Conservation (phyloP, 495 filamentous ascomycete genomes). For the Annulohypoxylon bovei region DNA sequence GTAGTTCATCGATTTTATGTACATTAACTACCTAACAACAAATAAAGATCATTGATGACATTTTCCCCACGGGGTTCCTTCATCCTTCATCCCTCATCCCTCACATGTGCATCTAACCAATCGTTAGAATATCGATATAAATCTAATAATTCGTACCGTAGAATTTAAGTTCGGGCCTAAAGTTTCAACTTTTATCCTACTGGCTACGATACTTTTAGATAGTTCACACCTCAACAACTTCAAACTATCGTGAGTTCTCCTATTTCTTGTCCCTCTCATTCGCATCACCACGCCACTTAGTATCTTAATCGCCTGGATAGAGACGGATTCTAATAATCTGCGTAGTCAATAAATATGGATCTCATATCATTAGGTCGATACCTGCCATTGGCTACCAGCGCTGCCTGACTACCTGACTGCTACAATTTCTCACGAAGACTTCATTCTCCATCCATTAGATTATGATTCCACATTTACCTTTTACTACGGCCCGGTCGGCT, state of each 20-base stretch:
- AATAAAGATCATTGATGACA: neutral
- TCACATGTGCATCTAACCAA: slow-evolving; percentile 3
- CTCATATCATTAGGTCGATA: neutral
- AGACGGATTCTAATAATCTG: neutral
- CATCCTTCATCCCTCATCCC: neutral
- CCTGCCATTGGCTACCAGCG: neutral
- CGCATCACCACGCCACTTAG: neutral
- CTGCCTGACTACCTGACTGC: neutral
- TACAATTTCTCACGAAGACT: neutral
- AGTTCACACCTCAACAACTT: slow-evolving; percentile 1
- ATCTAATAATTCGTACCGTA: neutral
- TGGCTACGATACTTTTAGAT: neutral
- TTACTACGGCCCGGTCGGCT: slow-evolving; percentile 3
- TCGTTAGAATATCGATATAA: neutral
- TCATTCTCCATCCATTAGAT: neutral
- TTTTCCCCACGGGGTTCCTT: slow-evolving; percentile 22
- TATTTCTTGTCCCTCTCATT: neutral
- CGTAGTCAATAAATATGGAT: neutral
- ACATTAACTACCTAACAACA: neutral
- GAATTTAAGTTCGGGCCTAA: slow-evolving; percentile 9
- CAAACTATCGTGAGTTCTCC: neutral
- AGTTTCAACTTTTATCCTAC: neutral
- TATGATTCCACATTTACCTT: slow-evolving; percentile 34
- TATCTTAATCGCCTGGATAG: neutral
- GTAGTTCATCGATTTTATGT: neutral